Evolutionary conservation across 306 rosid species (phyloP).

Genomic region (Urtica urens): DNA sequence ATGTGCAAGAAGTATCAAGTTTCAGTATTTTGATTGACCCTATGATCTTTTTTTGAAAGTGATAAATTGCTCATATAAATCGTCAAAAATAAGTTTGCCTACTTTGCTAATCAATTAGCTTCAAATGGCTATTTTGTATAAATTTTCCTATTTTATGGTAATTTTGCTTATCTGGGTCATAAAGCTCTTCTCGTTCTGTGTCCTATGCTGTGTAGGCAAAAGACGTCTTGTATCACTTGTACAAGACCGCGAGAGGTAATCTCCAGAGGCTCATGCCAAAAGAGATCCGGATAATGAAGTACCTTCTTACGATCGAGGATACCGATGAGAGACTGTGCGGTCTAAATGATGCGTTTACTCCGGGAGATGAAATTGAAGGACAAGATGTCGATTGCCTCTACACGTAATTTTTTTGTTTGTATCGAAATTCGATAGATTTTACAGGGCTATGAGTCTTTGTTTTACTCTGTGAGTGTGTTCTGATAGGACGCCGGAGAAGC

Average conservation of each 20-base stretch:
- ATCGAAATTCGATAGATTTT: conserved; percentile 4
- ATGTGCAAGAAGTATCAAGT: background rate
- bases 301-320: conserved; percentile 61
- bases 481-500: conserved; percentile 73
- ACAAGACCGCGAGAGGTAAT: conserved; percentile 64
- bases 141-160: background rate
- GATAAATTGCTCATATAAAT: too few species aligned
- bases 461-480: background rate
- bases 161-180: background rate
- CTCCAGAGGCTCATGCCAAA: conserved; percentile 80
- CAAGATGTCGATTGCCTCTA: conserved; percentile 51
- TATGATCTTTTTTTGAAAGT: too few species aligned
- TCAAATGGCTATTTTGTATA: too few species aligned
- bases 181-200: background rate
- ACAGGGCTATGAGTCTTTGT: background rate
- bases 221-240: conserved; percentile 72
- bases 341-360: conserved; percentile 81
- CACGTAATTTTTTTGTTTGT: too few species aligned
- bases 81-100: too few species aligned
- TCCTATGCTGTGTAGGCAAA: conserved; percentile 44
- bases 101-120: too few species aligned
- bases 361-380: conserved; percentile 85
- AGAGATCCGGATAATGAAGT: conserved; percentile 74
- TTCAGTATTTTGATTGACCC: background rate
- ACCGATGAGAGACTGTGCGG: conserved; percentile 56